Conservation (phyloP, 139 green algal species). For the Tetradesmus lagerheimii region DNA sequence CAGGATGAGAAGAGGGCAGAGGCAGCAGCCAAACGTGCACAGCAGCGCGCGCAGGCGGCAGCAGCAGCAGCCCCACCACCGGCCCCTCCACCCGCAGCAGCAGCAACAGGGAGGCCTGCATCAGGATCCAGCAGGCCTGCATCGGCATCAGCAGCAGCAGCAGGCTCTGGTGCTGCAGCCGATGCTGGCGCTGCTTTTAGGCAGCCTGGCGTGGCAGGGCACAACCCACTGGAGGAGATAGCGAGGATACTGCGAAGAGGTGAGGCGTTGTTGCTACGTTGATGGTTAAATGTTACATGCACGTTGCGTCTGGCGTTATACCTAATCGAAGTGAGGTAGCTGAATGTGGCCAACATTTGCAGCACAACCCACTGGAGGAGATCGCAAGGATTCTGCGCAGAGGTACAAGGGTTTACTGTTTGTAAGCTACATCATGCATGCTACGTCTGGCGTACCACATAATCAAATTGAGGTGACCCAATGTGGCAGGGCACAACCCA, state of each 20-base stretch:
- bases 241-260: not conserved
- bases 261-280: not conserved
- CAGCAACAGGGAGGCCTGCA: not conserved
- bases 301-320: too few species aligned
- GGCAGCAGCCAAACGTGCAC: slow-evolving; percentile 21
- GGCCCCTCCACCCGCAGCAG: not conserved
- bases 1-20: slow-evolving; percentile 5
- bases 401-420: not conserved
- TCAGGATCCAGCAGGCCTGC: not conserved
- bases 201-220: slow-evolving; percentile 4
- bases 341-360: too few species aligned
- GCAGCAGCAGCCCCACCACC: not conserved
- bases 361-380: too few species aligned
- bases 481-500: slow-evolving; percentile 3
- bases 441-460: too few species aligned
- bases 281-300: too few species aligned
- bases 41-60: not conserved
- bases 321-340: too few species aligned
- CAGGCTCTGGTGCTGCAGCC: not conserved
- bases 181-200: slow-evolving; percentile 27
- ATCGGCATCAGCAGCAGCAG: slow-evolving; percentile 24
- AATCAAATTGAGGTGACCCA: too few species aligned
- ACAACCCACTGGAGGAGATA: slow-evolving; percentile 15
- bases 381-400: too few species aligned
- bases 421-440: too few species aligned